Base-by-base conservation (phyloP, 2,329 filamentous ascomycete genomes). In the Stachybotrys elegans region DNA sequence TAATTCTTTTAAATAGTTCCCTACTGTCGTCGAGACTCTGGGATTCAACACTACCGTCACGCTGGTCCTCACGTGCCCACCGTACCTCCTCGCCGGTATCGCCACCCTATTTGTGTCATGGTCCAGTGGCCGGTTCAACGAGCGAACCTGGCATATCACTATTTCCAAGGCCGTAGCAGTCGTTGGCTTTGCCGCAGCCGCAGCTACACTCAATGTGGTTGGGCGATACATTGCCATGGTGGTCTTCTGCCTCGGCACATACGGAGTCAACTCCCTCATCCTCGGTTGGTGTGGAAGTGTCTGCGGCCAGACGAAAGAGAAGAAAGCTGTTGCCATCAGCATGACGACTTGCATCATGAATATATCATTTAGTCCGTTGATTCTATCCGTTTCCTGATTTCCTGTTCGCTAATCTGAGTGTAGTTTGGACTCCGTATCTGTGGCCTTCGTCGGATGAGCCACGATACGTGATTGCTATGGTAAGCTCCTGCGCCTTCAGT, bases 61-160 rank as follows among this genome's bases (percentile, higher is more conserved):
- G 4, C 56, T 63, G 4, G 49, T 61, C 5, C 57, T 63, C 5
- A 62, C 59, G 0, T 58, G 59, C 44, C 73, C 73, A 0, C 73
- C 73, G 0, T 76, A 72, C 49, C 56, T 72, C 1, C 53, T 71
- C 12, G 70, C 72, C 13, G 36, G 36, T 22, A 21, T 22, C 36
- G 36, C 20, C 36, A 39, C 36, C 13, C 13, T 39, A 14, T 21
- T 39, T n/a, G 36, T 51, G 1, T 55, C 54, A 0, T 58, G 49
- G 48, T 54, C 50, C 0, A 71, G 69, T 3, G 72, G 69, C 6
- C 58, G 57, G 6, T 61, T 65, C 52, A 67, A 71, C 46, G 68
- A 71, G 48, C 57, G 67, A 20, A 69, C 67, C 4, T 71, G 65
- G 60, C 68, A 71, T 45, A 68, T 69, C 36, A 69, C 66, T 2